These are phyloP conservation scores for Ganoderma sinense DNA, from an alignment of 1,284 basidiomycete genomes.

Conservation along the genomic window DNA sequence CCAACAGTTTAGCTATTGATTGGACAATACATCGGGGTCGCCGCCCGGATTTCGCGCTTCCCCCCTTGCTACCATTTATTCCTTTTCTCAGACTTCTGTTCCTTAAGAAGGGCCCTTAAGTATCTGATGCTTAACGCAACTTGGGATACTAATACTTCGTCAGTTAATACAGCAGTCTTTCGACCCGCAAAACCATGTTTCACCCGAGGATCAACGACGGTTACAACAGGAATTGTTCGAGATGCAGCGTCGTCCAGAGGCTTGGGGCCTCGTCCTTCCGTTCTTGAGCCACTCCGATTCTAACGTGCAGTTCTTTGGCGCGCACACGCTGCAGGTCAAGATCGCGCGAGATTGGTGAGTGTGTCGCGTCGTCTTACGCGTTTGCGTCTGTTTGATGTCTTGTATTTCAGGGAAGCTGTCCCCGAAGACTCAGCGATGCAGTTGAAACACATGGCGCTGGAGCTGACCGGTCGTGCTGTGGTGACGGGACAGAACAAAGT, in stretches of 20 bases:
- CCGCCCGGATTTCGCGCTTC: not conserved
- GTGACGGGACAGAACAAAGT: constrained; percentile 63
- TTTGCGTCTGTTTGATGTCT: not conserved
- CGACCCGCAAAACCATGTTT: constrained; percentile 53
- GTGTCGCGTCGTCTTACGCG: not conserved
- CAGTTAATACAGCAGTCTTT: constrained; percentile 72
- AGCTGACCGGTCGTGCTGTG: constrained; percentile 68
- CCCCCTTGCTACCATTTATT: too few species aligned
- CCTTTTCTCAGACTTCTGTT: not conserved
- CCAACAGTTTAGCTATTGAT: not conserved
- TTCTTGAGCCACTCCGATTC: constrained; percentile 73
- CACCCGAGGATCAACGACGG: constrained; percentile 66
- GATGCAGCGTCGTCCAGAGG: constrained; percentile 74
- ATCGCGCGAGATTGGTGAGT: constrained; percentile 87
- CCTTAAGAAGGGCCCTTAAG: not conserved
- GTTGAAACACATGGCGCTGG: constrained; percentile 69
- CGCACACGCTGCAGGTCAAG: constrained; percentile 91
- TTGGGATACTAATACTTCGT: not conserved
- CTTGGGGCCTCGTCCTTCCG: constrained; percentile 82
- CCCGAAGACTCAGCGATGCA: constrained; percentile 58
- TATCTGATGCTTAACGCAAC: not conserved
- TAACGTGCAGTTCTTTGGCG: constrained; percentile 92
- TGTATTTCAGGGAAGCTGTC: constrained; percentile 61
- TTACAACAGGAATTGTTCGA: constrained; percentile 78
- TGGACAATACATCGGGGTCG: not conserved